Base-by-base conservation (phyloP, 192 early-diverging fungal species). In the Funneliformis geosporum region DNA sequence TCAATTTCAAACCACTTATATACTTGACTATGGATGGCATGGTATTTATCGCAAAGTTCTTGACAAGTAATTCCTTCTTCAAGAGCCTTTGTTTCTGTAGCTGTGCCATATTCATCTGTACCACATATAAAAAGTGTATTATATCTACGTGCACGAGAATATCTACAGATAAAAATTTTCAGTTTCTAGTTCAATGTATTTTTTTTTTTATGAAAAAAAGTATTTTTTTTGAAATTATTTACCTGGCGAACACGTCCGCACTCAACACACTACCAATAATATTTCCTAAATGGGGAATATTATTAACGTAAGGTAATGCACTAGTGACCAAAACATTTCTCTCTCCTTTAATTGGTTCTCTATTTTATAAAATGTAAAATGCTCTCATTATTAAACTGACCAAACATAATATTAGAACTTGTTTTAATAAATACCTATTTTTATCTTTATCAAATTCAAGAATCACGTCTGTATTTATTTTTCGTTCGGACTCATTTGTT, bases 21-120 rank as follows among this genome's bases (percentile, higher is more conserved):
- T 60, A 95, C 92, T 44, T 93, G 84, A 73, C 87, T 88, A 87
- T 99, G 97, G 64, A 96, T 81, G 18, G 88, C 88, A 82, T 94
- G 83, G 87, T 98, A 99, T 87, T 99, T 99, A 88, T 98, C 96
- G 85, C 98, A 98, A 38, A 99, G 91, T 72, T 91, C 94, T 83
- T 95, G 92, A 86, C 95, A 97, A 16, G 94, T 87, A 14, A 96
- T 85, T 5, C 93, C 93, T 80, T 99, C 98, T 68, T 96, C 92
- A 14, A 99, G 82, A 4, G 98, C 98, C 85, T 98, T 98, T 10
- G 97, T 99, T 87, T 99, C 98, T 12, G 98, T 99, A 5, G 98
- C 95, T 21, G 98, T 99, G 44, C 98, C 98, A 85, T 99, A 99
- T 87, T 99, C 98, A 86, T 99, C 98, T 3, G 98, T 98, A 79